phyloP scores from a whole-genome alignment of 2,329 filamentous ascomycete genomes.

The Didymella pomorum region DNA sequence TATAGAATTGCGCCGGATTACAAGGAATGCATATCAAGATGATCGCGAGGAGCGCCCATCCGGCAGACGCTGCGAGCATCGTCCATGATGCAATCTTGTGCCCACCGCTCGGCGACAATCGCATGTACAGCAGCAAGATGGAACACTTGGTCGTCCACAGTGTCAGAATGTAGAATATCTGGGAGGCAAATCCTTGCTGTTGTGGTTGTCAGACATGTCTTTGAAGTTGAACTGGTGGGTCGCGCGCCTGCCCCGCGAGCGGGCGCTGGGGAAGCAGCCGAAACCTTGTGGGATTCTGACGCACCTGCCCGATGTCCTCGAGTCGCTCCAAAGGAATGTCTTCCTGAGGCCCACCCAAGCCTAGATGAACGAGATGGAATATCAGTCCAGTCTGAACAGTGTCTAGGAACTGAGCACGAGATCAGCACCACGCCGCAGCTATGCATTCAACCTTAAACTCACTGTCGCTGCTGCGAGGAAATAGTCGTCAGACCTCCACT shows the following conservation, averaged over 20 bases:
- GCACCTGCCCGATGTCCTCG: constrained; percentile 37
- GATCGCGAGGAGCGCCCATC: constrained; percentile 37
- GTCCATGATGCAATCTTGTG: constrained; percentile 34
- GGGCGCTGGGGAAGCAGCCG: constrained; percentile 16
- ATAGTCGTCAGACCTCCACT: constrained; percentile 46
- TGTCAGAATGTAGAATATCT: constrained; percentile 42
- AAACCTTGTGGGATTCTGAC: constrained; percentile 22
- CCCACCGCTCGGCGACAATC: constrained; percentile 34
- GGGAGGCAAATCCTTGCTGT: constrained; percentile 42
- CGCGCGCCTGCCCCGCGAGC: constrained; percentile 11
- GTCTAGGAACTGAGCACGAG: constrained; percentile 32
- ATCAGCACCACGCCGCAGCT: constrained; percentile 21
- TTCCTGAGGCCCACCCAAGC: constrained; percentile 33
- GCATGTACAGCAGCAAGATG: constrained; percentile 40
- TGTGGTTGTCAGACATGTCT: constrained; percentile 22
- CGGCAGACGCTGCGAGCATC: constrained; percentile 28
- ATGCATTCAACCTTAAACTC: constrained; percentile 8
- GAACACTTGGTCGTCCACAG: constrained; percentile 41
- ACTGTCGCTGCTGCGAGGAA: constrained; percentile 37
- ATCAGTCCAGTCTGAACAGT: constrained; percentile 38
- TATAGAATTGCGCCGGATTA: constrained; percentile 33
- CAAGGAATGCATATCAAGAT: constrained; percentile 39
- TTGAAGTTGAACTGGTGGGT: constrained; percentile 8
- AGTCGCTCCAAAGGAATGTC: constrained; percentile 28
- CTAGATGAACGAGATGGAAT: constrained; percentile 36